Evolutionary conservation across 306 rosid species (phyloP), one percentile per base, ranked within the genome.

Genomic region (Luffa acutangula): DNA sequence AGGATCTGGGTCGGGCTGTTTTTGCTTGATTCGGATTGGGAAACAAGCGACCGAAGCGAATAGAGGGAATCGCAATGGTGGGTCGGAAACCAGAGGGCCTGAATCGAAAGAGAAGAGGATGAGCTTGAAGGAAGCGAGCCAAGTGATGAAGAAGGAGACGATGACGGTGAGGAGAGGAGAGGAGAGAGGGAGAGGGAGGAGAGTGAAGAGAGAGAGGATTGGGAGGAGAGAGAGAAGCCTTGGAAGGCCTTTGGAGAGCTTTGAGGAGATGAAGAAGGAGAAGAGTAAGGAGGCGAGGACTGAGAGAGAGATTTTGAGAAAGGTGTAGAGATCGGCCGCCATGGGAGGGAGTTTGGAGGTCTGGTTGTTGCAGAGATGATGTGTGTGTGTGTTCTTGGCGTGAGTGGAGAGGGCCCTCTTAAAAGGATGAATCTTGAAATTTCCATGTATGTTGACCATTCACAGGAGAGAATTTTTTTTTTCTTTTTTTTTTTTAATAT

Each of bases 111-210:
- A 54, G 52, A 82, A 80, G 69, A 83, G 73, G 25, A 85, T 69
- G 81, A 85, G 83, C 15, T 78, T 85, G 86, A 83, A 85, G 80
- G 11, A 80, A 5, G 79, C 69, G 34, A 85, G 64, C 88, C 88
- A 85, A 18, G 88, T 80, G 62, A 82, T 15, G 84, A 80, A 77
- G 64, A 82, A 80, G 75, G 82, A 63, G 11, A 71, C n/a, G 52
- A 82, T 63, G 8, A 82, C 85, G 6, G 84, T 54, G 17, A 83
- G 80, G 67, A 82, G 85, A 14, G 76, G 46, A 17, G 80, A 60
- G 71, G 84, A 76, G 57, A 70, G 75, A 42, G 36, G 53, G 8
- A 82, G 75, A 43, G 85, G 88, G 51, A 85, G 79, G 66, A 62
- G 12, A 59, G 81, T 17, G 84, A 82, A 82, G 43, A 85, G 75